phyloP scores from a whole-genome alignment of 2,329 filamentous ascomycete genomes.

The Graphilbum fragrans region DNA sequence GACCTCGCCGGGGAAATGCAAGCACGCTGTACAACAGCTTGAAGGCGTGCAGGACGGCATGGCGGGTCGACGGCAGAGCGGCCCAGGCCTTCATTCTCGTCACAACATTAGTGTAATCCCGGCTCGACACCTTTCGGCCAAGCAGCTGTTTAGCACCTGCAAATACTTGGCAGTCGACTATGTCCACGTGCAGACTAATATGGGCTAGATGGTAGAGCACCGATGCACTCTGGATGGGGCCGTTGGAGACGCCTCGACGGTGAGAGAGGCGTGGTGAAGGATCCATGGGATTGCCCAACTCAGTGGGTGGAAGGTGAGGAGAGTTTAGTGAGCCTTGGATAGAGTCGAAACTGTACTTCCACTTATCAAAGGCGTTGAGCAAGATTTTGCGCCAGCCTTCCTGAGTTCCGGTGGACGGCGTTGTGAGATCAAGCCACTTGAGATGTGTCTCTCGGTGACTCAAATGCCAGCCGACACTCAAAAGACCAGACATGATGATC shows the following conservation, averaged over 20 bases:
- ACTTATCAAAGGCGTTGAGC: constrained; percentile 71
- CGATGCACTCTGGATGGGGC: constrained; percentile 65
- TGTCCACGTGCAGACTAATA: constrained; percentile 79
- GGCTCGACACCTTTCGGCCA: constrained; percentile 57
- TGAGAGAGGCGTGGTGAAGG: constrained; percentile 17
- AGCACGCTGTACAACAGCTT: constrained; percentile 70
- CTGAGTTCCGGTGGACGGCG: constrained; percentile 43
- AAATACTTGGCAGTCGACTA: constrained; percentile 83
- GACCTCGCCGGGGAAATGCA: constrained; percentile 33
- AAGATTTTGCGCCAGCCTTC: constrained; percentile 72
- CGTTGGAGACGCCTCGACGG: constrained; percentile 38
- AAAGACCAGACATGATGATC: constrained; percentile 77
- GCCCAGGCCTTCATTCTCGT: constrained; percentile 74
- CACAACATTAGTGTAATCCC: constrained; percentile 62
- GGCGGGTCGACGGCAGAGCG: constrained; percentile 58
- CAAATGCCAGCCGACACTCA: constrained; percentile 90
- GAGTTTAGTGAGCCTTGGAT: constrained; percentile 36
- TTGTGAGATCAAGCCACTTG: constrained; percentile 61
- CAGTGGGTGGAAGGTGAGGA: neutral
- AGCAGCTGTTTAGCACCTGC: constrained; percentile 67
- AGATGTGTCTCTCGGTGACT: constrained; percentile 78
- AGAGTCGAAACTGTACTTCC: constrained; percentile 74
- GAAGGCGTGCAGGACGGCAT: constrained; percentile 76
- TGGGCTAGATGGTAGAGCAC: constrained; percentile 80
- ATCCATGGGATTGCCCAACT: constrained; percentile 1